A percentile compares a stretch with the other conserved stretches of the same genome.
phyloP scores from a whole-genome alignment of 2,329 filamentous ascomycete genomes.

The Arthrinium phaeospermum region DNA sequence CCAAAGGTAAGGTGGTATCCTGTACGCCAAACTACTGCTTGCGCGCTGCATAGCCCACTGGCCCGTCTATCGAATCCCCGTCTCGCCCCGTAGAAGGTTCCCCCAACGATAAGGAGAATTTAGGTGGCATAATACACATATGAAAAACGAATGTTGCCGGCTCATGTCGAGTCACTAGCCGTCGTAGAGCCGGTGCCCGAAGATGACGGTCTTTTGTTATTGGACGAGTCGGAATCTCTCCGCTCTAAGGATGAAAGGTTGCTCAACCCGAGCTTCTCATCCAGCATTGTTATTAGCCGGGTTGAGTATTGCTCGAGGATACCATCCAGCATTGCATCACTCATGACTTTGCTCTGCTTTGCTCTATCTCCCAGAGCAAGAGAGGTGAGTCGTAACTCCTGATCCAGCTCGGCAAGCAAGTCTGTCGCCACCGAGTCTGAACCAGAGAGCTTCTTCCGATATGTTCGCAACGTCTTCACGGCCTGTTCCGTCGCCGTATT shows the following conservation, averaged over 20 bases:
- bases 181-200: slow-evolving; percentile 31
- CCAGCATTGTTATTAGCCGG: slow-evolving; percentile 71
- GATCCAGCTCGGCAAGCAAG: slow-evolving; percentile 65
- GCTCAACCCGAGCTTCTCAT: slow-evolving; percentile 69
- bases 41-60: slow-evolving; percentile 14
- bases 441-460: slow-evolving; percentile 66
- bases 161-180: slow-evolving; percentile 21
- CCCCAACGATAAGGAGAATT: not conserved
- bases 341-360: slow-evolving; percentile 59
- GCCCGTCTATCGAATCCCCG: slow-evolving; percentile 2
- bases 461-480: slow-evolving; percentile 65
- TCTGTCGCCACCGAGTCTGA: slow-evolving; percentile 63
- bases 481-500: slow-evolving; percentile 70
- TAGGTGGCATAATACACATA: not conserved
- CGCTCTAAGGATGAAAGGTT: slow-evolving; percentile 35
- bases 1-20: slow-evolving; percentile 3
- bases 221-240: slow-evolving; percentile 28
- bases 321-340: slow-evolving; percentile 64
- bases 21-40: slow-evolving; percentile 16
- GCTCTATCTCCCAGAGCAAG: slow-evolving; percentile 64
- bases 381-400: slow-evolving; percentile 67
- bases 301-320: slow-evolving; percentile 79
- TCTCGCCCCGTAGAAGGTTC: not conserved
- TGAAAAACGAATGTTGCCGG: not conserved
- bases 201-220: slow-evolving; percentile 29